These are phyloP conservation scores for Ogataea pini DNA, from an alignment of 805 yeast genomes.

Conservation along the genomic window DNA sequence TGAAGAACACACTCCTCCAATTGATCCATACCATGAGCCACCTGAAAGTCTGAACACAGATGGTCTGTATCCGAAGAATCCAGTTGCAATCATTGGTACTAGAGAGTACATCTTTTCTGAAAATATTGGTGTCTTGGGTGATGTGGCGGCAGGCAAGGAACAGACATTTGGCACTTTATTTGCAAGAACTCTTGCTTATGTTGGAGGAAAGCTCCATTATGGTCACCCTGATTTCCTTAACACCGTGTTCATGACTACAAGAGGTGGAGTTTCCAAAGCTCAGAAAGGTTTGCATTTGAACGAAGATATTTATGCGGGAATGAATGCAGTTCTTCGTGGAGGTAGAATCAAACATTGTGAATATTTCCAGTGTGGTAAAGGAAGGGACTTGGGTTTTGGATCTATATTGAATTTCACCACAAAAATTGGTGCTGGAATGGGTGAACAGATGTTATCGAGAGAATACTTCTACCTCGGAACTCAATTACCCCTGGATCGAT, in stretches of 20 bases:
- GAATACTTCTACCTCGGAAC: slow-evolving; percentile 80
- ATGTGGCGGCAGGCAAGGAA: slow-evolving; percentile 86
- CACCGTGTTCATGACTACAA: slow-evolving; percentile 72
- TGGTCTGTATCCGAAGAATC: slow-evolving; percentile 38
- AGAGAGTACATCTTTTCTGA: slow-evolving; percentile 83
- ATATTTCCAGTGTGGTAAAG: slow-evolving; percentile 84
- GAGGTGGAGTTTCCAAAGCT: slow-evolving; percentile 87
- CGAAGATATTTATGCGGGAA: slow-evolving; percentile 86
- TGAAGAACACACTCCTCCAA: slow-evolving; percentile 48
- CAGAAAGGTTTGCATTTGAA: slow-evolving; percentile 81
- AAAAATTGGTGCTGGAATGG: slow-evolving; percentile 90
- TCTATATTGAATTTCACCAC: slow-evolving; percentile 81
- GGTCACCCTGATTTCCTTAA: slow-evolving; percentile 87
- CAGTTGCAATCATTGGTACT: slow-evolving; percentile 83
- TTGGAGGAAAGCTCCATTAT: slow-evolving; percentile 82
- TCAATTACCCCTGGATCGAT: slow-evolving; percentile 74
- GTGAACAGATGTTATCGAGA: slow-evolving; percentile 81
- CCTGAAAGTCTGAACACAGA: slow-evolving; percentile 12
- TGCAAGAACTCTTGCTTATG: slow-evolving; percentile 77
- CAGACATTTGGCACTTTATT: slow-evolving; percentile 85
- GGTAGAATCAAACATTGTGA: slow-evolving; percentile 86
- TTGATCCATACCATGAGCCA: slow-evolving; percentile 30
- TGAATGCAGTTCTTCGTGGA: slow-evolving; percentile 75
- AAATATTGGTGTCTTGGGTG: slow-evolving; percentile 79
- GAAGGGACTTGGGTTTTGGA: slow-evolving; percentile 82